Conservation (phyloP, 83 land plant genomes). For the Thuja plicata region DNA sequence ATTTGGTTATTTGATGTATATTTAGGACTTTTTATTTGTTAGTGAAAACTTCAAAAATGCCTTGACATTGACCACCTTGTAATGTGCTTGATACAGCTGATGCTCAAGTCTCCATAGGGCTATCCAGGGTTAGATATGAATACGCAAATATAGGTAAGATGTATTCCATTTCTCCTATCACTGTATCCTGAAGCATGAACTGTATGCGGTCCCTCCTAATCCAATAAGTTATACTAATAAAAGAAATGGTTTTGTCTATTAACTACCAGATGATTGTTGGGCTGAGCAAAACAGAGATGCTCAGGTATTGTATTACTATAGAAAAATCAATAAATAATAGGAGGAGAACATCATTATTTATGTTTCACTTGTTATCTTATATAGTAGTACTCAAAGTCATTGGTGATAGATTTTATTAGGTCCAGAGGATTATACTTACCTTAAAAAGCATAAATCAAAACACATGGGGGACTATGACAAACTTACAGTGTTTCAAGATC, state of each 20-base stretch:
- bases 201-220: not conserved
- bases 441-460: no score
- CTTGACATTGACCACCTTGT: not conserved
- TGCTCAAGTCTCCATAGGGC: not conserved
- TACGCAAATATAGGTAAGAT: constrained; percentile 16
- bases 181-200: not conserved
- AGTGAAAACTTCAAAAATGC: not conserved
- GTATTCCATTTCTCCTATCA: not conserved
- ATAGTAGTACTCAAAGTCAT: not conserved
- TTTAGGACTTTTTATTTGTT: not conserved
- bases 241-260: constrained; percentile 16
- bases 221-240: constrained; percentile 28
- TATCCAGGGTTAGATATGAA: constrained; percentile 11
- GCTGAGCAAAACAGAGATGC: constrained; percentile 46
- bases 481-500: not conserved
- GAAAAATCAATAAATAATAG: not conserved
- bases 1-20: not conserved
- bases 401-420: not conserved
- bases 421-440: no score
- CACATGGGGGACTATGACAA: not conserved
- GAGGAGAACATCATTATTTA: not conserved
- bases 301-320: constrained; percentile 33
- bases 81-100: constrained; percentile 15
- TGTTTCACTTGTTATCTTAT: not conserved
- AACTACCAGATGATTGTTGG: constrained; percentile 36